Evolutionary conservation across 2,329 filamentous ascomycete species (phyloP).

Genomic region (Trichocomaceae sp.): DNA sequence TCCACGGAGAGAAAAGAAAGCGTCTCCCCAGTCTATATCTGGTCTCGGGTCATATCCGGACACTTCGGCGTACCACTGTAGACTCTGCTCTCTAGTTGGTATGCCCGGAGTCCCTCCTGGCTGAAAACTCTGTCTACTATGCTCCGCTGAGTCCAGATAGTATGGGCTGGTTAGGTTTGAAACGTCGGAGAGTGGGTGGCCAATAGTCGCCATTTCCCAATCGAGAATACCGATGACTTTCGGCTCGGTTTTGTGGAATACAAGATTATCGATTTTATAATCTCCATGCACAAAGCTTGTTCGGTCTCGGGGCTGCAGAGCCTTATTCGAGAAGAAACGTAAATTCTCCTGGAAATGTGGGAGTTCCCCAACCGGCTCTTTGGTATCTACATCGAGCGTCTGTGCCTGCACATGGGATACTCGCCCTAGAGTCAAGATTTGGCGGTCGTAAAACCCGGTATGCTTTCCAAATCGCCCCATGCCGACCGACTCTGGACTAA

Average conservation of each 20-base stretch:
- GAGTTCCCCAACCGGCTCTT: conserved; percentile 69
- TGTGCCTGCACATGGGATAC: conserved; percentile 73
- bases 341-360: conserved; percentile 78
- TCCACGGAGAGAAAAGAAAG: conserved; percentile 55
- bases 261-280: conserved; percentile 88
- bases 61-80: conserved; percentile 60
- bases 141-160: conserved; percentile 29
- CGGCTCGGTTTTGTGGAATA: conserved; percentile 84
- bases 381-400: conserved; percentile 69
- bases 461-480: conserved; percentile 67
- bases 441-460: conserved; percentile 74
- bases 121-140: conserved; percentile 48
- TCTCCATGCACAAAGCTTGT: conserved; percentile 84
- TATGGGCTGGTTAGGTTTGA: conserved; percentile 61
- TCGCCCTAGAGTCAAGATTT: conserved; percentile 73
- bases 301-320: conserved; percentile 67
- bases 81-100: conserved; percentile 51
- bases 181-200: conserved; percentile 89
- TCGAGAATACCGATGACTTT: conserved; percentile 89
- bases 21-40: conserved; percentile 56
- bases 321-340: conserved; percentile 64
- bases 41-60: conserved; percentile 64
- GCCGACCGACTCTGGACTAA: conserved; percentile 60
- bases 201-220: conserved; percentile 98
- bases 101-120: conserved; percentile 61